A percentile compares a stretch with the other conserved stretches of the same genome.
phyloP scores from a whole-genome alignment of 345 rosid genomes.

The Trapa bicornis region DNA sequence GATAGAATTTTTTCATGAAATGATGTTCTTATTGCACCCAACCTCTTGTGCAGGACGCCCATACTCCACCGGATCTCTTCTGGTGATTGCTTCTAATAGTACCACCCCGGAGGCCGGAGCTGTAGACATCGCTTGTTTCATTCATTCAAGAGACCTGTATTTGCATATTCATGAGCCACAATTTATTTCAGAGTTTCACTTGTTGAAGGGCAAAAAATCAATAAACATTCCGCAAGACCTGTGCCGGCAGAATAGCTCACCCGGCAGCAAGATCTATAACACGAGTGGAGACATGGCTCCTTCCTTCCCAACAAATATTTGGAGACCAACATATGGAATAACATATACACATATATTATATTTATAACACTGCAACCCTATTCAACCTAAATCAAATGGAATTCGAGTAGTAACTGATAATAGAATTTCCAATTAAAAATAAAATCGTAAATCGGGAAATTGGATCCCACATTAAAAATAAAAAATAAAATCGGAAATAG shows the following conservation, averaged over 20 bases:
- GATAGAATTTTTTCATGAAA: too few species aligned
- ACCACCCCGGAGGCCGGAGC: conserved; percentile 62
- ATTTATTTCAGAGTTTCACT: conserved; percentile 30
- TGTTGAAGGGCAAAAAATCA: not conserved
- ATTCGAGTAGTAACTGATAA: too few species aligned
- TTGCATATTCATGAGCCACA: conserved; percentile 98
- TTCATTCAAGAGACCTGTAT: conserved; percentile 92
- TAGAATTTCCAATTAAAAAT: too few species aligned
- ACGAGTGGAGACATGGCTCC: conserved; percentile 88
- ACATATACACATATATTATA: too few species aligned
- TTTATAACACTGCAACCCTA: too few species aligned
- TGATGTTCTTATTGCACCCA: not conserved
- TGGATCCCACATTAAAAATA: too few species aligned
- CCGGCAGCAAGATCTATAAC: conserved; percentile 90
- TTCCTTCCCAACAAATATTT: conserved; percentile 86
- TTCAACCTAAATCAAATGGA: too few species aligned
- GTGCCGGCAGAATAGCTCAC: conserved; percentile 19
- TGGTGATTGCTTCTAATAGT: conserved; percentile 78
- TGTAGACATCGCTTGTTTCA: conserved; percentile 83
- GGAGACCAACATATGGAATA: conserved; percentile 57
- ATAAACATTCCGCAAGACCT: not conserved
- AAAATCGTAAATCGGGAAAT: too few species aligned
- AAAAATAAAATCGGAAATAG: too few species aligned
- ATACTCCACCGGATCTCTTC: conserved; percentile 95
- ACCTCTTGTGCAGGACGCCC: conserved; percentile 89